These are phyloP conservation scores for Arachnomyces sp. DNA, from an alignment of 2,329 filamentous ascomycete genomes.

Conservation along the genomic window DNA sequence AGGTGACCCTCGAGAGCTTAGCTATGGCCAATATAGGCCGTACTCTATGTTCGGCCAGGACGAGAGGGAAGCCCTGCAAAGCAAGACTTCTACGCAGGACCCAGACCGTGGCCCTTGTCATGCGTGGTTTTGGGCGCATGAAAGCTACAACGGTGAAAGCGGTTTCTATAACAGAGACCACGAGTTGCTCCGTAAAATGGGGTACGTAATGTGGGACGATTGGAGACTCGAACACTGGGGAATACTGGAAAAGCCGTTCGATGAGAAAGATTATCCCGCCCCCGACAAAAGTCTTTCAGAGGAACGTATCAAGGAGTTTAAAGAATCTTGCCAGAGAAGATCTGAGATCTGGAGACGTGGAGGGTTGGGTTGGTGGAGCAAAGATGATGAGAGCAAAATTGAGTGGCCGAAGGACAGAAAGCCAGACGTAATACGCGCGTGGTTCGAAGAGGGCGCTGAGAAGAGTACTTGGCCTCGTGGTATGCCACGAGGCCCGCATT, in stretches of 20 bases:
- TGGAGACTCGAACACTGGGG: constrained; percentile 9
- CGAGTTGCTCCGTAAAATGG: constrained; percentile 1
- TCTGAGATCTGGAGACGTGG: constrained; percentile 5
- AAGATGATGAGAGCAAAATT: constrained; percentile 10
- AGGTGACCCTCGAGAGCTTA: not conserved
- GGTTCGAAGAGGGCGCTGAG: too few relatives aligned
- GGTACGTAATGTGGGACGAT: constrained; percentile 12
- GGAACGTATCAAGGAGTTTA: not conserved
- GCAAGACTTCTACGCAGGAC: not conserved
- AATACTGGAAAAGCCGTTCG: not conserved
- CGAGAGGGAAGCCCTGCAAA: not conserved
- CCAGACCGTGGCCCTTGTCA: constrained; percentile 6
- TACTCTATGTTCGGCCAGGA: constrained; percentile 5
- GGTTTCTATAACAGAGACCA: constrained; percentile 2
- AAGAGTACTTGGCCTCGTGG: too few relatives aligned
- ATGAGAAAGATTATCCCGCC: not conserved
- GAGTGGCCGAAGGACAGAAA: constrained; percentile 7
- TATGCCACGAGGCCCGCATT: too few relatives aligned
- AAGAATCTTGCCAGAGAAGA: constrained; percentile 1
- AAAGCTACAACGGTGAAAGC: not conserved
- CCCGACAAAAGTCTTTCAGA: not conserved
- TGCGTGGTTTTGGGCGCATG: constrained; percentile 7
- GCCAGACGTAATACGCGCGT: too few relatives aligned
- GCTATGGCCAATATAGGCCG: not conserved
- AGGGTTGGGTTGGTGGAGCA: constrained; percentile 11